phyloP scores from a whole-genome alignment of 805 yeast species.

The Kodamaea sagamina region DNA sequence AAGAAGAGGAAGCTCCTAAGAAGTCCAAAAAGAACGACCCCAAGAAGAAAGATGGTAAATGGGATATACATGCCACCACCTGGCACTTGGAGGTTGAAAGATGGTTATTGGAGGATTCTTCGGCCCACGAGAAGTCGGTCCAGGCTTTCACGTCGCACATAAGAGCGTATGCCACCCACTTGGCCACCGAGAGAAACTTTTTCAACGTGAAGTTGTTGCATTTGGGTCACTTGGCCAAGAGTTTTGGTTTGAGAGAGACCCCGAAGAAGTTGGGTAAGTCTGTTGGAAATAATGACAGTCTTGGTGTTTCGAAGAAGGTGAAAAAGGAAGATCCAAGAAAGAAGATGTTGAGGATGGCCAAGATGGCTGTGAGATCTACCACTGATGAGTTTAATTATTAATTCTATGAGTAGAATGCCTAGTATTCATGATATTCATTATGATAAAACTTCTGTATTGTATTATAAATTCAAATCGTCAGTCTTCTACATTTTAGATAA shows the following conservation, averaged over 20 bases:
- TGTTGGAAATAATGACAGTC: conserved; percentile 17
- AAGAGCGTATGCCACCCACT: conserved; percentile 95
- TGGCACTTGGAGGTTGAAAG: conserved; percentile 93
- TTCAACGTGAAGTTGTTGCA: conserved; percentile 85
- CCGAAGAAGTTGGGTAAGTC: conserved; percentile 74
- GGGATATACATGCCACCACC: conserved; percentile 96
- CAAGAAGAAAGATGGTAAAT: conserved; percentile 48
- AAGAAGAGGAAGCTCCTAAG: conserved; percentile 37
- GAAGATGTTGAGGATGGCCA: conserved; percentile 76
- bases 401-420: too few relatives aligned
- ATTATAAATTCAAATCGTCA: too few relatives aligned
- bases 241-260: conserved; percentile 92
- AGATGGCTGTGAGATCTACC: conserved; percentile 60
- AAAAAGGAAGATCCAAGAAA: conserved; percentile 68
- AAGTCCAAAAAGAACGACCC: conserved; percentile 38
- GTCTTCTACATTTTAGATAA: too few relatives aligned
- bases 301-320: conserved; percentile 27
- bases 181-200: conserved; percentile 70
- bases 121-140: conserved; percentile 64
- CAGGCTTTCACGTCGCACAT: conserved; percentile 86
- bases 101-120: conserved; percentile 72
- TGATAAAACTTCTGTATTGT: too few relatives aligned
- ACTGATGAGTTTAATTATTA: conserved; percentile 73
- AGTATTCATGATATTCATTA: too few relatives aligned
- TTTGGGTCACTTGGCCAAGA: conserved; percentile 93